These are phyloP conservation scores for Sphaerosporella brunnea DNA, from an alignment of 495 filamentous ascomycete genomes.

Conservation along the genomic window DNA sequence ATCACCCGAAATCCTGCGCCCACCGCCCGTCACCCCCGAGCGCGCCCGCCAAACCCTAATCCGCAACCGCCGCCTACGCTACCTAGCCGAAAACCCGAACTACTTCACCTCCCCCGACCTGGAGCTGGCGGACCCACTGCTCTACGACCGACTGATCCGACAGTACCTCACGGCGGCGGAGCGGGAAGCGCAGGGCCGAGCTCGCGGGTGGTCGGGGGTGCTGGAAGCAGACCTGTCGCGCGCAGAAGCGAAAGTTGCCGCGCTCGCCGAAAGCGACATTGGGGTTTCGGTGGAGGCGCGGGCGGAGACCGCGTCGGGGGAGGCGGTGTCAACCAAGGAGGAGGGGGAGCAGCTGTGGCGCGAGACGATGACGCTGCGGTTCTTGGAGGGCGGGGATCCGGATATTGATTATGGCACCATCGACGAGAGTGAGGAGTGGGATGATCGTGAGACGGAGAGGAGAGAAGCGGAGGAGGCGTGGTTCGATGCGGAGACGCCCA, in stretches of 20 bases:
- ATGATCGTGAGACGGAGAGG: slow-evolving; percentile 40
- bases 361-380: slow-evolving; percentile 51
- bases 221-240: slow-evolving; percentile 51
- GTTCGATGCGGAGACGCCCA: slow-evolving; percentile 37
- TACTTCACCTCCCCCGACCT: slow-evolving; percentile 23
- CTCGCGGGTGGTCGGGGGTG: slow-evolving; percentile 51
- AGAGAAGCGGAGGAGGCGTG: slow-evolving; percentile 42
- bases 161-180: slow-evolving; percentile 55
- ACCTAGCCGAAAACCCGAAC: slow-evolving; percentile 10
- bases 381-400: slow-evolving; percentile 46
- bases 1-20: neutral
- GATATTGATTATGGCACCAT: slow-evolving; percentile 56
- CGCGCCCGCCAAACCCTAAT: slow-evolving; percentile 9
- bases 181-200: slow-evolving; percentile 49
- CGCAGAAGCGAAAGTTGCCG: slow-evolving; percentile 53
- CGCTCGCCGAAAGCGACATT: slow-evolving; percentile 36
- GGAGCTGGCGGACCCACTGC: slow-evolving; percentile 41
- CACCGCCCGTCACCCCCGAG: slow-evolving; percentile 4
- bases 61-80: slow-evolving; percentile 23
- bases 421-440: slow-evolving; percentile 50
- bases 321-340: slow-evolving; percentile 40
- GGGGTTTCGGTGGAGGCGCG: slow-evolving; percentile 20
- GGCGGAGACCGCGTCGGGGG: slow-evolving; percentile 26
- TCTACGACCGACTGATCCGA: slow-evolving; percentile 60
- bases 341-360: slow-evolving; percentile 50